These are phyloP conservation scores for Ganoderma resinaceum DNA, from an alignment of 1,284 basidiomycete species.

Conservation along the genomic window DNA sequence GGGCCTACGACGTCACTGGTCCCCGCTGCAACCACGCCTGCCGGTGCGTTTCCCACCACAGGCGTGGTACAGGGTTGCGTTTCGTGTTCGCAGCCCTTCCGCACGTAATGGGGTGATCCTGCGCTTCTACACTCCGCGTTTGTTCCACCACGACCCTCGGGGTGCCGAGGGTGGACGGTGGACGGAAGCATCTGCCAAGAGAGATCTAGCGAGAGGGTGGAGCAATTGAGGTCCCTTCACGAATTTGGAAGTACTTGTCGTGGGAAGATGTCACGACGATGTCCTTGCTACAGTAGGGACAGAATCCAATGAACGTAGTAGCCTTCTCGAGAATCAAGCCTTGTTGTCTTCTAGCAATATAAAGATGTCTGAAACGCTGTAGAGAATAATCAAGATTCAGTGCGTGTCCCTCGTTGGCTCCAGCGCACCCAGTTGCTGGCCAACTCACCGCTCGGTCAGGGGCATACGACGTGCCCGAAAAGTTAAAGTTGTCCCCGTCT, in stretches of 20 bases:
- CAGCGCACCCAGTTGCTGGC: background rate
- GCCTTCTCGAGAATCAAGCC: background rate
- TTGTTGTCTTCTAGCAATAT: background rate
- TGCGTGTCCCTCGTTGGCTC: background rate
- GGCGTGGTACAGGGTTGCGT: background rate
- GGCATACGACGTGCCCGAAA: background rate
- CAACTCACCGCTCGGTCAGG: background rate
- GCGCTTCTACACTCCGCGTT: background rate
- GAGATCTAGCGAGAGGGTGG: background rate
- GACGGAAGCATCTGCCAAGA: constrained; percentile 1
- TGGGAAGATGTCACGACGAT: background rate
- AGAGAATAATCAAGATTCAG: background rate
- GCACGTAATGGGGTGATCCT: background rate
- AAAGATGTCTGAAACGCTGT: background rate
- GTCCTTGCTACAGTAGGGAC: background rate
- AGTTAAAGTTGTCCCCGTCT: background rate
- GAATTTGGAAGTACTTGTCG: background rate
- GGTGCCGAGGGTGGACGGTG: background rate
- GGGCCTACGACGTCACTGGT: background rate
- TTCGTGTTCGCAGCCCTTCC: background rate
- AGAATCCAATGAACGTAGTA: background rate
- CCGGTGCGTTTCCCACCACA: background rate
- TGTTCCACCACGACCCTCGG: background rate
- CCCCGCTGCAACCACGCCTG: background rate
- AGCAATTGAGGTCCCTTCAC: background rate